Conservation (phyloP, 2,329 filamentous ascomycete species). For the Didymella pomorum region DNA sequence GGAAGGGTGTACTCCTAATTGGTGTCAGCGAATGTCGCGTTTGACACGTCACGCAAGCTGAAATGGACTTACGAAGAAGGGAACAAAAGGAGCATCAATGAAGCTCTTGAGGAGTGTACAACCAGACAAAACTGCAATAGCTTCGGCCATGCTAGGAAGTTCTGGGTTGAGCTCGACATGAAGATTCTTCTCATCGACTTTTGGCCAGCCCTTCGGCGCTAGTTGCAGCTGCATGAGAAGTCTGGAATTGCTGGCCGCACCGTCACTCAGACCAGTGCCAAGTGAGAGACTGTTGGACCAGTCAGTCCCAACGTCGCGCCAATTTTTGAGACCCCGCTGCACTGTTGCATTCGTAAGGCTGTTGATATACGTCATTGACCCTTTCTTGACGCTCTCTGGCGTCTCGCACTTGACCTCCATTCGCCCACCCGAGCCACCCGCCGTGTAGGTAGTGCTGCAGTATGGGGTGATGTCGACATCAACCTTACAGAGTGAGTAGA, state of each 20-base stretch:
- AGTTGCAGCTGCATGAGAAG: conserved; percentile 56
- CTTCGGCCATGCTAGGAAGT: conserved; percentile 75
- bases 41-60: neutral
- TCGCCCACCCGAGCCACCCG: conserved; percentile 60
- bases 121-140: conserved; percentile 73
- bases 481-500: conserved; percentile 73
- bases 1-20: conserved; percentile 46
- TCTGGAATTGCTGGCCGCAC: conserved; percentile 54
- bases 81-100: conserved; percentile 67
- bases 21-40: neutral
- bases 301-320: conserved; percentile 54
- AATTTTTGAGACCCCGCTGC: conserved; percentile 56
- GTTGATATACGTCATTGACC: conserved; percentile 64
- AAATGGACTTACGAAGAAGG: conserved; percentile 51
- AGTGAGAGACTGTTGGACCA: conserved; percentile 56
- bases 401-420: conserved; percentile 71
- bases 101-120: conserved; percentile 70
- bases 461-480: conserved; percentile 68
- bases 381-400: conserved; percentile 35
- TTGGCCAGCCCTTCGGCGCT: conserved; percentile 24
- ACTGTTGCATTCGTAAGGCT: conserved; percentile 64
- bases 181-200: conserved; percentile 22
- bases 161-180: conserved; percentile 55
- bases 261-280: conserved; percentile 54
- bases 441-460: conserved; percentile 69